phyloP scores from a whole-genome alignment of 768 basidiomycete genomes.

The Lepiota subincarnata region DNA sequence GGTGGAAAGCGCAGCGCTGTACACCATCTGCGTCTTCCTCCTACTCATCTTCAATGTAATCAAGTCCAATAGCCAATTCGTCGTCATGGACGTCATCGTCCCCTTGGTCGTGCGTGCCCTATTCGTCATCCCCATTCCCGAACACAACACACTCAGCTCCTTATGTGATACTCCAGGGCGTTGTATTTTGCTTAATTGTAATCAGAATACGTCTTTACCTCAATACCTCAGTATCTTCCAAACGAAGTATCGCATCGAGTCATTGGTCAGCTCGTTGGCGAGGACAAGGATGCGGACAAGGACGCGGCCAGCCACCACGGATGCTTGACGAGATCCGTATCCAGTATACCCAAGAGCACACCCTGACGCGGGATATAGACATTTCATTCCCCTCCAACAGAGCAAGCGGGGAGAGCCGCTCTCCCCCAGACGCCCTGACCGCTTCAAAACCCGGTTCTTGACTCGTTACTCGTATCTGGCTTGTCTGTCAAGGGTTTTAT shows the following conservation, averaged over 20 bases:
- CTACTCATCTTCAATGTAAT: background rate
- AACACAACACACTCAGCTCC: background rate
- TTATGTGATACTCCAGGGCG: background rate
- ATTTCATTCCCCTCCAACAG: too few species aligned
- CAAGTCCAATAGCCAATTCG: conserved; percentile 1
- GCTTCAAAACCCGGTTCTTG: too few species aligned
- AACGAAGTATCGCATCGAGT: background rate
- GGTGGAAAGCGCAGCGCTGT: conserved; percentile 3
- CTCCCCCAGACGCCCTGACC: too few species aligned
- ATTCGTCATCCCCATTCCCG: background rate
- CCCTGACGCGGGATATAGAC: too few species aligned
- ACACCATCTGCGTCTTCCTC: conserved; percentile 1
- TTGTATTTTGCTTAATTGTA: conserved; percentile 3
- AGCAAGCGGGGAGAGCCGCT: too few species aligned
- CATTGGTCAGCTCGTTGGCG: background rate
- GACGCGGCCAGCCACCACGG: too few species aligned
- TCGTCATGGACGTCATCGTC: conserved; percentile 2
- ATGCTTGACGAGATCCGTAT: too few species aligned
- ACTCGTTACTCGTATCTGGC: too few species aligned
- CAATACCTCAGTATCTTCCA: too few species aligned
- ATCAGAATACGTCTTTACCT: conserved; percentile 2
- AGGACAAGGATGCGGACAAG: too few species aligned
- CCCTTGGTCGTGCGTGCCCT: background rate
- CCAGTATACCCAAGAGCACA: too few species aligned
- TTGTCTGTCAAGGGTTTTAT: too few species aligned